Conservation (phyloP, 345 rosid genomes). For the Dipteronia sinensis region DNA sequence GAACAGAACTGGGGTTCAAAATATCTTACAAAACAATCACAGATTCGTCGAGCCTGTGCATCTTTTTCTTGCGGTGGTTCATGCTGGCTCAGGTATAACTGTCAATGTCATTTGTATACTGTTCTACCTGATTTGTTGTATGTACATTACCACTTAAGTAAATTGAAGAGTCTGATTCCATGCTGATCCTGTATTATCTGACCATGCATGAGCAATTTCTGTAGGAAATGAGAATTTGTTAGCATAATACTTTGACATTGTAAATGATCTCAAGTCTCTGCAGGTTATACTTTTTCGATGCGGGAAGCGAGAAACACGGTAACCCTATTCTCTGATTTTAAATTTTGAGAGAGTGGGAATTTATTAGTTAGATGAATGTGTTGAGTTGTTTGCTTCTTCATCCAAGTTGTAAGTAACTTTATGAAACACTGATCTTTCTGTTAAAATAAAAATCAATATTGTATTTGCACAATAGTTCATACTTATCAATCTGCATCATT, state of each 20-base stretch:
- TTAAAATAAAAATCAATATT: neutral
- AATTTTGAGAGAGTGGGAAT: neutral
- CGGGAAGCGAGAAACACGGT: neutral
- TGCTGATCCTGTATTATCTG: conserved; percentile 7
- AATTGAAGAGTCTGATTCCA: conserved; percentile 22
- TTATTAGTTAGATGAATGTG: neutral
- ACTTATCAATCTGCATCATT: neutral
- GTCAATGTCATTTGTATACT: conserved; percentile 17
- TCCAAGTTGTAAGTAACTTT: neutral
- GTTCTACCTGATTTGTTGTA: conserved; percentile 30
- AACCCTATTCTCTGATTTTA: neutral
- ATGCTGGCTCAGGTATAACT: conserved; percentile 23
- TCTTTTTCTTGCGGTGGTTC: conserved; percentile 8
- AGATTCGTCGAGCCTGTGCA: conserved; percentile 28
- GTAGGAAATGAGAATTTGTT: conserved; percentile 1
- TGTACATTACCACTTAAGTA: conserved; percentile 32
- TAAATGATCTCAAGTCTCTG: neutral
- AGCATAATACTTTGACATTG: neutral
- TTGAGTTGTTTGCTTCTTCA: neutral
- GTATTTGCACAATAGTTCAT: neutral
- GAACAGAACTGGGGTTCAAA: conserved; percentile 27
- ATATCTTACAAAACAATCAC: conserved; percentile 21
- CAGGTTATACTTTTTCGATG: neutral
- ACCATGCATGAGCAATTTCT: neutral
- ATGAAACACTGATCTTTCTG: neutral